Conservation (phyloP, 1,139 yeast species). For the Protomyces lactucae-debilis region DNA sequence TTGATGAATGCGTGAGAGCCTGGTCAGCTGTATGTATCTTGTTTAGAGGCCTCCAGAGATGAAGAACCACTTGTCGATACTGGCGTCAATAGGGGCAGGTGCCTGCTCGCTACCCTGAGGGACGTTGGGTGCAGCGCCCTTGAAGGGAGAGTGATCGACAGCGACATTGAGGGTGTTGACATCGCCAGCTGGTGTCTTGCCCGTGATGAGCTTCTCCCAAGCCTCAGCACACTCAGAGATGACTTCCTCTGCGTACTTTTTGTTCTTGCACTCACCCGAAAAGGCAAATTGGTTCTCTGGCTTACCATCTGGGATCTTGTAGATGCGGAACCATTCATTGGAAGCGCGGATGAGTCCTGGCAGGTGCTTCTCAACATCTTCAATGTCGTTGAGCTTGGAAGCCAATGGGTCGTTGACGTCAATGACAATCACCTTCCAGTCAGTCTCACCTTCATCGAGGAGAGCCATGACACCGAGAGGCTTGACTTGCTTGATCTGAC, state of each 20-base stretch:
- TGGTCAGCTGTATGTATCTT: neutral
- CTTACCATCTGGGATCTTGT: constrained; percentile 92
- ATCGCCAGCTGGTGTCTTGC: constrained; percentile 44
- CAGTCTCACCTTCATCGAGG: constrained; percentile 95
- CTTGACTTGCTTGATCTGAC: constrained; percentile 78
- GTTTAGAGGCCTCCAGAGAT: constrained; percentile 49
- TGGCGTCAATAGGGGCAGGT: constrained; percentile 93
- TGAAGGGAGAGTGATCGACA: constrained; percentile 32
- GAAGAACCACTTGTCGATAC: constrained; percentile 98
- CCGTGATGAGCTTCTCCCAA: constrained; percentile 66
- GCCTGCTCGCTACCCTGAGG: constrained; percentile 67
- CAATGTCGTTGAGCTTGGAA: constrained; percentile 63
- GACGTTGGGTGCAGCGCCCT: constrained; percentile 47
- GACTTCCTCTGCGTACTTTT: constrained; percentile 63
- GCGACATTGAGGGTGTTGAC: constrained; percentile 50
- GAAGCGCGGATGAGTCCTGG: constrained; percentile 85
- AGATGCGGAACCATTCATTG: constrained; percentile 91
- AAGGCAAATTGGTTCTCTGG: constrained; percentile 81
- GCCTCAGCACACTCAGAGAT: constrained; percentile 72
- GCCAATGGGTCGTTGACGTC: constrained; percentile 80
- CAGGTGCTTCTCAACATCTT: constrained; percentile 73
- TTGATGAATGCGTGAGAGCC: no score
- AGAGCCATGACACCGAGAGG: constrained; percentile 89
- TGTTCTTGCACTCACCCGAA: constrained; percentile 70
- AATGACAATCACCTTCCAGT: constrained; percentile 91